Base-by-base conservation (phyloP, 2,329 filamentous ascomycete genomes). In the Eurotiales sp. region DNA sequence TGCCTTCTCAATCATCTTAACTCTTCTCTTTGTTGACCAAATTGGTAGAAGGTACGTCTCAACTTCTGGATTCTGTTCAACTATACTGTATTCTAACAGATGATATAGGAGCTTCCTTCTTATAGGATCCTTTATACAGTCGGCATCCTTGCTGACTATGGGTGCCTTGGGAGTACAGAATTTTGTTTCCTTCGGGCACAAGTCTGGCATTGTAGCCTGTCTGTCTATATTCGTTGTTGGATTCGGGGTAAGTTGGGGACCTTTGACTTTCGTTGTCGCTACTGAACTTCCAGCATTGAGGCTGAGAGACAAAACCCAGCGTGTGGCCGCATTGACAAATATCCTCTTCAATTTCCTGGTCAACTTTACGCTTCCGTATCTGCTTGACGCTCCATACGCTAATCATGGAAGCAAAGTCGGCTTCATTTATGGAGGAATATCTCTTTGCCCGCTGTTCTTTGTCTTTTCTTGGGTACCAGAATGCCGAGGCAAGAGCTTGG, bases 241-340 rank as follows among this genome's bases (percentile, higher is more conserved):
- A 3, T 60, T 56, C 32, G 39, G 47, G 12, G 25, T 55, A 1
- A 55, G 53, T 4, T 60, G 59, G 58, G 58, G 52, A 10, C 55
- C 56, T 10, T 42, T 60, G 27, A 55, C 56, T 8, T 60, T 59
- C 19, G 56, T 61, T 7, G 48, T 62, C 3, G 34, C 56, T 2
- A 56, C 61, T 4, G 61, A 63, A 23, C 19, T 61, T 3, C 55
- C 59, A 3, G 44, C 52, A 6, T 42, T 54, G 7, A 40, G 51
- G 8, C 37, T 58, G 43, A 48, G 50, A 4, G 58, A 57, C 30
- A 51, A 40, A 14, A 17, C 17, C 27, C 17, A 27, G 8, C 10
- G 17, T 7, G 10, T 17, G 3, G 37, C 19, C 3, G 37, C 12
- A 1, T 8, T 12, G 8, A n/a, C 25, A 12, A 23, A 36, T 3